These are phyloP conservation scores for Chaetomium tenue DNA, from an alignment of 495 filamentous ascomycete genomes.

Conservation along the genomic window DNA sequence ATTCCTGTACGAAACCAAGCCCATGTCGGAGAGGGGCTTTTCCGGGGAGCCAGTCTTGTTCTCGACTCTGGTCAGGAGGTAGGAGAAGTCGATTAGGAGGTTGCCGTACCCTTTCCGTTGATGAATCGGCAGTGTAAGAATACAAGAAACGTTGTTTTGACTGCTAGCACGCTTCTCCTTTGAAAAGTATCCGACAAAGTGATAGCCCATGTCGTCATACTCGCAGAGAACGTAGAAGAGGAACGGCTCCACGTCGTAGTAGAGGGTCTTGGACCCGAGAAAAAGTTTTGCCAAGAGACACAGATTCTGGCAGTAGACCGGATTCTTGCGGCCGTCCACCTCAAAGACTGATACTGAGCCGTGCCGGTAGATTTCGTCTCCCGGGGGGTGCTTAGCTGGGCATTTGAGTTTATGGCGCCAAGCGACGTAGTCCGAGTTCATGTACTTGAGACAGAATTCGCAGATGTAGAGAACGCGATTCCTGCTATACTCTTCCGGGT, in stretches of 20 bases:
- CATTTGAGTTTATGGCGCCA: slow-evolving; percentile 99
- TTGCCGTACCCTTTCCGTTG: slow-evolving; percentile 97
- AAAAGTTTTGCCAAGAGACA: slow-evolving; percentile 96
- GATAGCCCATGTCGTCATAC: slow-evolving; percentile 86
- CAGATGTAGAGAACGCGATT: slow-evolving; percentile 96
- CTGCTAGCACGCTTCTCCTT: slow-evolving; percentile 97
- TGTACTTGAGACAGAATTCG: slow-evolving; percentile 98
- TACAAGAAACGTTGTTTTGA: slow-evolving; percentile 96
- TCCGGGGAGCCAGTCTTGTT: slow-evolving; percentile 94
- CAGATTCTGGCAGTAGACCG: slow-evolving; percentile 95
- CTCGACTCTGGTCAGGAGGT: slow-evolving; percentile 89
- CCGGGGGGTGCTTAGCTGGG: slow-evolving; percentile 90
- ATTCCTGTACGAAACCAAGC: slow-evolving; percentile 91
- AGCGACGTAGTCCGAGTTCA: slow-evolving; percentile 97
- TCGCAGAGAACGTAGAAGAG: slow-evolving; percentile 98
- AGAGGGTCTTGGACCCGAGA: slow-evolving; percentile 93
- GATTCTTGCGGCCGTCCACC: slow-evolving; percentile 94
- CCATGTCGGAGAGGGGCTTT: slow-evolving; percentile 97
- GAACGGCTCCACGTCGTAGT: slow-evolving; percentile 98
- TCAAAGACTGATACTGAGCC: slow-evolving; percentile 93
- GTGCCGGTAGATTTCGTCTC: slow-evolving; percentile 97
- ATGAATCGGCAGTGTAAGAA: slow-evolving; percentile 91
- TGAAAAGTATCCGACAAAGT: slow-evolving; percentile 98
- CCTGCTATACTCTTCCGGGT: slow-evolving; percentile 95
- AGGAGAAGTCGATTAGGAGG: slow-evolving; percentile 95